Conservation (phyloP, 257 asterid species). For the Anisodus tanguticus region DNA sequence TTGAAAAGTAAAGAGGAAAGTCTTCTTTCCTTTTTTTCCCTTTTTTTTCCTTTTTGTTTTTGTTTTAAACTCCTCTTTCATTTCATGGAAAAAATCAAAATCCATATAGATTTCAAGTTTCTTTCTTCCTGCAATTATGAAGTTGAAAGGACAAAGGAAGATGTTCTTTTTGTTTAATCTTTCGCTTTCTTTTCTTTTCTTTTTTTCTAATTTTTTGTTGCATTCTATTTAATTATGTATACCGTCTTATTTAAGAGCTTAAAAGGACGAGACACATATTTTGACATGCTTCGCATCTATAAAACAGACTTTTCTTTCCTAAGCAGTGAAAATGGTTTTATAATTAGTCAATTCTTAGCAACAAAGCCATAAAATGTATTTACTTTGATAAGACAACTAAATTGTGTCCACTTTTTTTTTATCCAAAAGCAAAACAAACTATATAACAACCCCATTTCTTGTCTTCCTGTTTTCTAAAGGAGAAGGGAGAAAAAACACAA, state of each 20-base stretch:
- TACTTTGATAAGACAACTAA: background rate
- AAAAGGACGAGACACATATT: background rate
- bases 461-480: background rate
- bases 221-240: background rate
- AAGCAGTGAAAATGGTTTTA: background rate
- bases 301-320: background rate
- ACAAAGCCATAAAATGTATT: background rate
- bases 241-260: background rate
- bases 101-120: slow-evolving; percentile 14
- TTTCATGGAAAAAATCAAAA: background rate
- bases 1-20: background rate
- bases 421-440: background rate
- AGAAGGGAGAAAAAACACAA: background rate
- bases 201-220: background rate
- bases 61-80: background rate
- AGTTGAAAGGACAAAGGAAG: background rate
- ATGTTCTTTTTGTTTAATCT: background rate
- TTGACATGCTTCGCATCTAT: background rate
- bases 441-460: background rate
- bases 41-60: background rate
- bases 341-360: background rate
- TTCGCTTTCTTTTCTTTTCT: background rate
- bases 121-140: slow-evolving; percentile 25
- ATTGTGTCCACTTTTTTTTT: background rate
- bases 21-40: background rate